phyloP scores from a whole-genome alignment of 176 grass and related monocot genomes.

The Musa schizocarpa region DNA sequence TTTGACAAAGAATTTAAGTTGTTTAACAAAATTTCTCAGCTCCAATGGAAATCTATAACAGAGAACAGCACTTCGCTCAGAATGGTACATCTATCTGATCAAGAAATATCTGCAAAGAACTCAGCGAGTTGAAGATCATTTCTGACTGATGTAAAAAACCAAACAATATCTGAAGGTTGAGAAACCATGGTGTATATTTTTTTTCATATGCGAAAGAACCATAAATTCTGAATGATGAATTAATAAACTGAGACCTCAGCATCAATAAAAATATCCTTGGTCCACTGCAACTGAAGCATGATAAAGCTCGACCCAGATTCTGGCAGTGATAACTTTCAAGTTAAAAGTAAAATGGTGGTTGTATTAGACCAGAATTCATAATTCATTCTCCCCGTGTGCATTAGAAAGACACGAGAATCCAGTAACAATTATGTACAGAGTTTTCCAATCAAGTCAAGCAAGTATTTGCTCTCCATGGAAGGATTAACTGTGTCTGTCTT shows the following conservation, averaged over 20 bases:
- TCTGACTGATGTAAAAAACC: too few species aligned
- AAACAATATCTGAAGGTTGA: too few species aligned
- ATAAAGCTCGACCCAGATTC: background rate
- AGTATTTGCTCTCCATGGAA: conserved; percentile 54
- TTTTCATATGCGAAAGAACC: background rate
- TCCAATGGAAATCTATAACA: background rate
- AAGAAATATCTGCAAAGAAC: too few species aligned
- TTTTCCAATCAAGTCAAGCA: conserved; percentile 46
- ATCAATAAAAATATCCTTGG: background rate
- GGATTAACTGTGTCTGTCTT: conserved; percentile 73
- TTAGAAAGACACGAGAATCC: background rate
- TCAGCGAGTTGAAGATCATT: too few species aligned
- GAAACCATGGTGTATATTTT: too few species aligned
- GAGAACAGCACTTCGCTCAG: background rate
- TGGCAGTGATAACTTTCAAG: background rate
- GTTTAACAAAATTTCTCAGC: background rate
- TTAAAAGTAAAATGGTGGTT: background rate
- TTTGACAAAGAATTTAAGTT: background rate
- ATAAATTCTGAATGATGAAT: background rate
- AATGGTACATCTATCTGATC: background rate
- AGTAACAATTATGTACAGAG: background rate
- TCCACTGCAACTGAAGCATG: background rate
- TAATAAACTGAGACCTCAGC: background rate
- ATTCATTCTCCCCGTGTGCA: background rate
- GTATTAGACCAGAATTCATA: background rate